Evolutionary conservation across 129 eudicot genomes (phyloP).

Genomic region (Arctium lappa): DNA sequence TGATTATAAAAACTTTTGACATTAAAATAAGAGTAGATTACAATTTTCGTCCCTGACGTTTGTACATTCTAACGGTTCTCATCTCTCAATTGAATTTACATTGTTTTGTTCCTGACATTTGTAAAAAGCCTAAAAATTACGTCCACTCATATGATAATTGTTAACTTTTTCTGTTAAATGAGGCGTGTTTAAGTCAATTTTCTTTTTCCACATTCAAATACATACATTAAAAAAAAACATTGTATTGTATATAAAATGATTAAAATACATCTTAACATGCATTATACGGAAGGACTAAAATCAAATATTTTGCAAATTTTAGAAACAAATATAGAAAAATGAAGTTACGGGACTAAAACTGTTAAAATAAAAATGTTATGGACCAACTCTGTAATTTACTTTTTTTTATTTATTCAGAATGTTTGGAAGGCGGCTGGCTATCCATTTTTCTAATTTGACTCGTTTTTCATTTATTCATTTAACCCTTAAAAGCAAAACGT

Average conservation of each 20-base stretch:
- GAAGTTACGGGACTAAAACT: not conserved
- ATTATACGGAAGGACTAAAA: not conserved
- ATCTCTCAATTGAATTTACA: not conserved
- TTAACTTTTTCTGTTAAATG: no score
- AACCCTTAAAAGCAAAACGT: not conserved
- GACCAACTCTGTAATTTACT: not conserved
- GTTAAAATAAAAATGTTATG: not conserved
- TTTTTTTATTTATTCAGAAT: not conserved
- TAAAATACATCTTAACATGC: not conserved
- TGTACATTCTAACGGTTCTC: not conserved
- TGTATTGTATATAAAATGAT: not conserved
- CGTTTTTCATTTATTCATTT: no score
- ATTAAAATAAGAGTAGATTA: not conserved
- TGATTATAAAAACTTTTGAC: not conserved
- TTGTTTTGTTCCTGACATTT: not conserved
- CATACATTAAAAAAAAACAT: not conserved
- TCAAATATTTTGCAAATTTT: not conserved
- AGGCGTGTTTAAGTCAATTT: not conserved
- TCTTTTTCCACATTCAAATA: not conserved
- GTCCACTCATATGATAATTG: not conserved
- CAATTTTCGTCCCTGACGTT: not conserved
- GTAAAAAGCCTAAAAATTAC: not conserved
- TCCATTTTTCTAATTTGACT: not conserved
- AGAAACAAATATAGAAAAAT: not conserved
- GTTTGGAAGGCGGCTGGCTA: not conserved